These are phyloP conservation scores for Pichia eremophila DNA, from an alignment of 805 yeast species.

Conservation along the genomic window DNA sequence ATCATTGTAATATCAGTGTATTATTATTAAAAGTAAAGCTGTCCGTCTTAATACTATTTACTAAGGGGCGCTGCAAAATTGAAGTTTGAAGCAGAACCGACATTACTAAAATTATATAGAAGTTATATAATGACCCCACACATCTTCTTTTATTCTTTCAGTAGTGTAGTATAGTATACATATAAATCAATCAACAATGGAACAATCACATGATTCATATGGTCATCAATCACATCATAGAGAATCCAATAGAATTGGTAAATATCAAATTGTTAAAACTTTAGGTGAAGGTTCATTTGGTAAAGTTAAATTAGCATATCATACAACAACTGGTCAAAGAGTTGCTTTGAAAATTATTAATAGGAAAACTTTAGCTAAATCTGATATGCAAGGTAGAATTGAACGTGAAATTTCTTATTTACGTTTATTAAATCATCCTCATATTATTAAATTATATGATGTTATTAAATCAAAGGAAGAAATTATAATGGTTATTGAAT, in stretches of 20 bases:
- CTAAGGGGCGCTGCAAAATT: no score
- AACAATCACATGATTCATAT: neutral
- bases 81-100: no score
- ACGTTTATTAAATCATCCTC: constrained; percentile 85
- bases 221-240: neutral
- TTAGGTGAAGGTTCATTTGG: constrained; percentile 96
- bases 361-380: constrained; percentile 82
- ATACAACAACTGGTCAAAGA: constrained; percentile 80
- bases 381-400: constrained; percentile 94
- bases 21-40: no score
- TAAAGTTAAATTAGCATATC: constrained; percentile 86
- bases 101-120: no score
- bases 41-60: no score
- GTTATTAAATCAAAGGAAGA: constrained; percentile 93
- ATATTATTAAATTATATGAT: constrained; percentile 89
- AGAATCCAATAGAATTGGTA: constrained; percentile 53
- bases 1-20: no score
- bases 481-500: constrained; percentile 94
- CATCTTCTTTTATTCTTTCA: no score
- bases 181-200: neutral
- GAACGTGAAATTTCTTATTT: constrained; percentile 91
- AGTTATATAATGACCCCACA: no score
- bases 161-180: no score
- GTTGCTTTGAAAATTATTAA: constrained; percentile 92
- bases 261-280: constrained; percentile 86